These are phyloP conservation scores for Candida hispaniensis DNA, from an alignment of 805 yeast genomes.

Conservation along the genomic window DNA sequence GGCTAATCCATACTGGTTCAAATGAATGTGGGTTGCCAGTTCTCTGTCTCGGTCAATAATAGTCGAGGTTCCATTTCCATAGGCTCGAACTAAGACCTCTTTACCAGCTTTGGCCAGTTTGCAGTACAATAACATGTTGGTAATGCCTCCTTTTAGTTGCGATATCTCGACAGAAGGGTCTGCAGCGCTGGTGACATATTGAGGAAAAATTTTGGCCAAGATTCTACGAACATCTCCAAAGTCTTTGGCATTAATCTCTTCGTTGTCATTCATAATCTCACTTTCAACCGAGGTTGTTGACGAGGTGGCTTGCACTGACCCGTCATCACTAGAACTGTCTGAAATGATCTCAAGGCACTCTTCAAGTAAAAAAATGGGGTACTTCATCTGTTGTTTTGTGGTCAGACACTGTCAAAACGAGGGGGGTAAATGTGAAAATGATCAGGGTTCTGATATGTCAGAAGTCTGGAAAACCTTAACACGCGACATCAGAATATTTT, in stretches of 20 bases:
- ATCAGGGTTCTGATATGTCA: too few species aligned
- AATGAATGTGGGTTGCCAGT: slow-evolving; percentile 55
- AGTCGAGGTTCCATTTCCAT: slow-evolving; percentile 61
- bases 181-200: slow-evolving; percentile 1
- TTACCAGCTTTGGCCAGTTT: slow-evolving; percentile 14
- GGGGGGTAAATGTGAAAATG: too few species aligned
- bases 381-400: too few species aligned
- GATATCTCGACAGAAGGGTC: slow-evolving; percentile 19
- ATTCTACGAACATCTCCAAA: slow-evolving; percentile 14
- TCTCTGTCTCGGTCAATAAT: slow-evolving; percentile 69
- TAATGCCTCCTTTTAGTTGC: slow-evolving; percentile 31
- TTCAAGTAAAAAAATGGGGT: slow-evolving; percentile 13
- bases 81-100: slow-evolving; percentile 46
- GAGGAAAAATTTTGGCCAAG: slow-evolving; percentile 14
- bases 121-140: slow-evolving; percentile 29
- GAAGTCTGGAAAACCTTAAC: too few species aligned
- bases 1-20: slow-evolving; percentile 51
- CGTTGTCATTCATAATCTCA: background rate
- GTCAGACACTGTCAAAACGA: too few species aligned
- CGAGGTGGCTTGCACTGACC: slow-evolving; percentile 1
- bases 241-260: slow-evolving; percentile 6
- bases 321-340: slow-evolving; percentile 8
- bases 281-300: slow-evolving; percentile 8
- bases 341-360: slow-evolving; percentile 8
- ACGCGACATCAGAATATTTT: too few species aligned